phyloP scores from a whole-genome alignment of 176 grass and related monocot species.

The Zea luxurians region DNA sequence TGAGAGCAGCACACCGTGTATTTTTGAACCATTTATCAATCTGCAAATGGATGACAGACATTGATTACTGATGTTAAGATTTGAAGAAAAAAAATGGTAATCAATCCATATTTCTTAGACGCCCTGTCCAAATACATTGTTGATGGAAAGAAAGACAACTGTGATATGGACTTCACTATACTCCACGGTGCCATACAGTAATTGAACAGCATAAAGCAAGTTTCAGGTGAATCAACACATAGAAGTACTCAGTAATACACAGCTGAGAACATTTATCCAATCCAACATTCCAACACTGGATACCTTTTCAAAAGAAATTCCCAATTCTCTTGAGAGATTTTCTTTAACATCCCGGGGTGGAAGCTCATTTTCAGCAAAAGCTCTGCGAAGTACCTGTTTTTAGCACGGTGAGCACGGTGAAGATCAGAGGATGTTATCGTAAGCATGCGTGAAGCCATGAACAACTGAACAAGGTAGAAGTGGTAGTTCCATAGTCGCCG shows the following conservation, averaged over 20 bases:
- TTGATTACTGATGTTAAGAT: conserved; percentile 3
- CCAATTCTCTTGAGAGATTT: conserved; percentile 71
- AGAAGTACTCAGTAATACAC: background rate
- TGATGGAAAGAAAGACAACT: conserved; percentile 7
- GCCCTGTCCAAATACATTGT: conserved; percentile 18
- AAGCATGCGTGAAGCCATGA: background rate
- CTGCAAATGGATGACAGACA: conserved; percentile 49
- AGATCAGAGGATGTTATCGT: conserved; percentile 19
- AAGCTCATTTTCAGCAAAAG: conserved; percentile 87
- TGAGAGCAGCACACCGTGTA: conserved; percentile 87
- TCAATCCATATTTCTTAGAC: conserved; percentile 22
- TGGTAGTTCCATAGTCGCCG: background rate
- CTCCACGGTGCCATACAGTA: too few species aligned
- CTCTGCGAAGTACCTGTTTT: conserved; percentile 66
- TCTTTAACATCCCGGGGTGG: conserved; percentile 77
- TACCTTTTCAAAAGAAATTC: conserved; percentile 87
- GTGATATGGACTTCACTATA: too few species aligned
- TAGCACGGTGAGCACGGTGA: conserved; percentile 18
- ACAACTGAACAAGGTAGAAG: background rate
- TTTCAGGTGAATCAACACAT: conserved; percentile 26
- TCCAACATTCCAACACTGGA: conserved; percentile 12
- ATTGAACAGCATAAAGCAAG: conserved; percentile 25
- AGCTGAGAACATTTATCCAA: conserved; percentile 25
- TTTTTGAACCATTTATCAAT: conserved; percentile 98
- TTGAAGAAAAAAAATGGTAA: background rate